Evolutionary conservation across 305 asterid genomes (phyloP), one percentile per base, ranked within the genome.

Genomic region (Nicotiana rustica): DNA sequence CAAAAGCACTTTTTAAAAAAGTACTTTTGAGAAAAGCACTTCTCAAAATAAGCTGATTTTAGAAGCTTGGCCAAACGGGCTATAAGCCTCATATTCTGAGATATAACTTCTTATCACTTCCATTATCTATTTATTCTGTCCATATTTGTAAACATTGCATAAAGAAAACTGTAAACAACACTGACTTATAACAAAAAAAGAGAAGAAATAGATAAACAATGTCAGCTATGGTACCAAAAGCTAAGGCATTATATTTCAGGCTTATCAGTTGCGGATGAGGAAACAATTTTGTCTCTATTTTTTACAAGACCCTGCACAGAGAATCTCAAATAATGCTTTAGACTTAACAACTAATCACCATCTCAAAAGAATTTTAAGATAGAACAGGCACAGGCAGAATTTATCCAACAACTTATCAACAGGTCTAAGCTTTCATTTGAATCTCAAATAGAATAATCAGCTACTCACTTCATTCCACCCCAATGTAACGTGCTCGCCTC

Each of bases 401-500:
- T 61, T 61, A 61, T 61, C 33, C 33, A 61, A 19, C 3, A 61
- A 19, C 67, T 18, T 61, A 61, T n/a, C 35, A 41, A 31, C 33
- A 73, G 41, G 66, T 52, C 10, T 14, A 75, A 13, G 61, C 36
- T 49, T 9, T 31, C 31, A 47, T 62, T 10, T 73, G 33, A 61
- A 41, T 73, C 52, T 60, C 81, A 77, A 38, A 84, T 59, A 36
- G 64, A 70, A 82, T 84, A 70, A 69, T 65, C 70, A 67, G 78
- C 73, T 57, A 84, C 96, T 89, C 89, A 95, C 99, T 88, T 95
- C 99, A 79, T 95, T 91, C 99, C 99, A 94, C 49, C 99, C 98
- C 67, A 95, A 87, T 70, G 97, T 92, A 56, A 95, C 99, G 65
- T 93, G 95, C 82, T 93, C 99, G 69, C 99, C 99, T 81, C 97